Evolutionary conservation across 2,329 filamentous ascomycete species (phyloP), one percentile per base, ranked within the genome.

Genomic region (Paraconiothyrium sp.): DNA sequence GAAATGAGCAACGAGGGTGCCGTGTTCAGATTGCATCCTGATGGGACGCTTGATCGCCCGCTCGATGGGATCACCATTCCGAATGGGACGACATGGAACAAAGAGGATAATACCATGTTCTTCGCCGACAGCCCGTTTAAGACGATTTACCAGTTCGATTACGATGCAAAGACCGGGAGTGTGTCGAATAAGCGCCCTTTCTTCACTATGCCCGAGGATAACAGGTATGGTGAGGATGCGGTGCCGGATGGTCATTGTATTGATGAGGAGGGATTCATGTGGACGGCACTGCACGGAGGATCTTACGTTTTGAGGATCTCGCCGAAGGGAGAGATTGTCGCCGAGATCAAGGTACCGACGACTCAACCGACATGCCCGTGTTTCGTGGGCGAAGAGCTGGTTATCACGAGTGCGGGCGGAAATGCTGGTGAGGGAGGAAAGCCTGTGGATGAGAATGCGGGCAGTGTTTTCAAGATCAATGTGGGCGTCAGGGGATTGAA

Each of bases 201-300:
- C 80, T 94, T 93, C 81, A 82, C 85, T 59, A 88, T 93, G 73
- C 84, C 86, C 1, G 77, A 85, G 30, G 89, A 90, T 51, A 72
- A 73, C 24, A 67, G 69, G 49, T 76, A 77, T 48, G 77, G 75
- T n/a, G 87, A 72, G 57, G 66, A 73, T 57, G 82, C 81, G 6
- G 84, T 86, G 64, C 93, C 93, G 0, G 94, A 97, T 78, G 94
- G 94, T 2, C 94, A 94, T 79, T 89, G 90, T 64, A 86, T 96
- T 72, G 94, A 97, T 74, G 86, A 85, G 47, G 88, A 96, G 58
- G 93, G 93, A n/a, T 90, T 91, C 80, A 84, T 97, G 72, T 97
- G 94, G 94, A 89, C 91, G 63, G 92, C 92, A 8, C 84, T 95
- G n/a, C 95, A 92, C 74, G 93, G 93, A 57, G 91, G 90, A 64